A percentile compares a stretch with the other conserved stretches of the same genome.
phyloP scores from a whole-genome alignment of 352 stramenopile species.

The Pythium monospermum region DNA sequence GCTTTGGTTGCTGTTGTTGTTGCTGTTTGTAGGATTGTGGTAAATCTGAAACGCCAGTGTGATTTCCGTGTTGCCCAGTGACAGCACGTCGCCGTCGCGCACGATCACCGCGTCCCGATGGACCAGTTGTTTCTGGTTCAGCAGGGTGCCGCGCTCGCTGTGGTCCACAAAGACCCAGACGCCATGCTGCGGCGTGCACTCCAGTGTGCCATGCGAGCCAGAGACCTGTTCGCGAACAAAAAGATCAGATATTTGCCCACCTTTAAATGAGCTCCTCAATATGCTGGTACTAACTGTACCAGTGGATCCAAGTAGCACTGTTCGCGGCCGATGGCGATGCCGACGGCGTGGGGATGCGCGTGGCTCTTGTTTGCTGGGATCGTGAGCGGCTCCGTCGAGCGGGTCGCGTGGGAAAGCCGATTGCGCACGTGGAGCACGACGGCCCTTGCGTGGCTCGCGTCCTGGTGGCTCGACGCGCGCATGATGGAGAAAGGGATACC shows the following conservation, averaged over 20 bases:
- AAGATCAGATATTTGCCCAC: too few species aligned
- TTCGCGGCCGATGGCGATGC: constrained; percentile 26
- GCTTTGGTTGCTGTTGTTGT: constrained; percentile 9
- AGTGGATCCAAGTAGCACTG: constrained; percentile 20
- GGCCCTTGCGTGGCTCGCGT: background rate
- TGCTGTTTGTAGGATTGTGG: background rate
- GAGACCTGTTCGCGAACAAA: too few species aligned
- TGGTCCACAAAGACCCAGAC: constrained; percentile 82
- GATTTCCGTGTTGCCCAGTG: constrained; percentile 53
- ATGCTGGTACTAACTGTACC: too few species aligned
- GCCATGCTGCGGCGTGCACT: constrained; percentile 27
- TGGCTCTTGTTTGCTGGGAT: background rate
- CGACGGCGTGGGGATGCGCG: background rate
- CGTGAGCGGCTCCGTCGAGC: constrained; percentile 2
- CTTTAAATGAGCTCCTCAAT: too few species aligned
- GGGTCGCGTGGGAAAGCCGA: constrained; percentile 7
- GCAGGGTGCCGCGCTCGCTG: constrained; percentile 37
- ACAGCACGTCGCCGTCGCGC: constrained; percentile 45
- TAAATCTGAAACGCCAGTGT: constrained; percentile 8
- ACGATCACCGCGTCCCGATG: constrained; percentile 53
- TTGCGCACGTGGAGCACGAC: constrained; percentile 18
- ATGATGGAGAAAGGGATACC: too few species aligned
- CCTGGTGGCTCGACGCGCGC: background rate
- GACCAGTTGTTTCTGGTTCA: constrained; percentile 36
- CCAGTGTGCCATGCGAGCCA: constrained; percentile 15